Conservation (phyloP, 2,329 filamentous ascomycete species). For the Teratosphaeria zuluensis region DNA sequence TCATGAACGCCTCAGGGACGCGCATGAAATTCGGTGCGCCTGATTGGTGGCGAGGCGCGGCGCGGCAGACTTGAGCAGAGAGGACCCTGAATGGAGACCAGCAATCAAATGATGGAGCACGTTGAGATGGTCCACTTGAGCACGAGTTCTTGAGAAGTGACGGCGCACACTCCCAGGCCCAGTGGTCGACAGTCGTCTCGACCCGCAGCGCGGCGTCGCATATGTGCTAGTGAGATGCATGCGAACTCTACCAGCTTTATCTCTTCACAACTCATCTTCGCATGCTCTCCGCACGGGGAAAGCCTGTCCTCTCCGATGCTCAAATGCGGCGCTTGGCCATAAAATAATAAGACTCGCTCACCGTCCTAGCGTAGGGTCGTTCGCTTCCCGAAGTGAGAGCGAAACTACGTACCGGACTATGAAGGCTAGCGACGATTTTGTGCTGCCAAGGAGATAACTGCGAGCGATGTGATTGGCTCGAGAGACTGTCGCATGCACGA, state of each 20-base stretch:
- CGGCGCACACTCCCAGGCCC: not conserved
- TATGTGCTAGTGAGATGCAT: not conserved
- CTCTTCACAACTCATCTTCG: not conserved
- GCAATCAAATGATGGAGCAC: not conserved
- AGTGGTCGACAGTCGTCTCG: too few relatives aligned
- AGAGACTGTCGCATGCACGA: not conserved
- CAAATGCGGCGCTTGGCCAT: not conserved
- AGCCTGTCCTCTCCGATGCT: not conserved
- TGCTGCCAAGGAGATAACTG: not conserved
- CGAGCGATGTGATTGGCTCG: not conserved
- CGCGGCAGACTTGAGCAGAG: not conserved
- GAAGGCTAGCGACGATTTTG: not conserved
- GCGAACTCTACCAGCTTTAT: not conserved
- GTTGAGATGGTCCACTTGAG: not conserved
- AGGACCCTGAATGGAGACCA: not conserved
- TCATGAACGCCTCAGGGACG: not conserved
- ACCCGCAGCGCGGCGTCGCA: too few relatives aligned
- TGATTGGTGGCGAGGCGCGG: not conserved
- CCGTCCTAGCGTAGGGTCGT: not conserved
- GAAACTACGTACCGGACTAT: not conserved
- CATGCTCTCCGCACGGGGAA: not conserved
- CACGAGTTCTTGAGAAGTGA: not conserved
- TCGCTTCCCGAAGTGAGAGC: not conserved
- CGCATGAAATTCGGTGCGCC: not conserved
- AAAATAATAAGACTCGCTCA: not conserved